A percentile compares a stretch with the other conserved stretches of the same genome.
phyloP scores from a whole-genome alignment of 805 yeast genomes.

The Monosporozyma aerobia region DNA sequence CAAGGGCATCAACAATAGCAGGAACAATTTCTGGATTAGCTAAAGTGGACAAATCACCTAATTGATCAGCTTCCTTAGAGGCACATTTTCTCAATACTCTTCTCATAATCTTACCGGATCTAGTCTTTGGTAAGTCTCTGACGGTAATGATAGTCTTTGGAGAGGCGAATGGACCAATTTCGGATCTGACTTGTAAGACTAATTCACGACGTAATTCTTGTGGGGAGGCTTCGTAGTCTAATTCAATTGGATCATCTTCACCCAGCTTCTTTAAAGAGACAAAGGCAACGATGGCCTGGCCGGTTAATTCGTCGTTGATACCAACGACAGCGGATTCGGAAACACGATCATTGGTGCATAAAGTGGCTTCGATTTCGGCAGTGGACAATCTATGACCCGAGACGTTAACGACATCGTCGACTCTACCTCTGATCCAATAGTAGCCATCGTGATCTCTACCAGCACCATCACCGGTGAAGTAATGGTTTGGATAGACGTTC shows the following conservation, averaged over 20 bases:
- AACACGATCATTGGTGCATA: constrained; percentile 68
- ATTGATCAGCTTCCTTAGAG: constrained; percentile 82
- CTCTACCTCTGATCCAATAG: constrained; percentile 97
- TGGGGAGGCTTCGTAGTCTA: constrained; percentile 25
- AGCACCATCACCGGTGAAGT: constrained; percentile 98
- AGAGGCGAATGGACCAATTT: constrained; percentile 70
- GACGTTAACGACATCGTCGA: constrained; percentile 96
- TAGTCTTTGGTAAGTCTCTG: constrained; percentile 91
- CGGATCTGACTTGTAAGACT: constrained; percentile 68
- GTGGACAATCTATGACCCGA: constrained; percentile 98
- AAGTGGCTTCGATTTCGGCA: constrained; percentile 92
- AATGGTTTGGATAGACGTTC: constrained; percentile 85
- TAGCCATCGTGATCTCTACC: constrained; percentile 95
- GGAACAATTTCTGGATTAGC: constrained; percentile 81
- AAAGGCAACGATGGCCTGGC: constrained; percentile 94
- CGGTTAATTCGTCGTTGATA: constrained; percentile 87
- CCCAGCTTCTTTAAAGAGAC: constrained; percentile 60
- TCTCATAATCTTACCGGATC: constrained; percentile 98
- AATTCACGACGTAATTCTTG: constrained; percentile 47
- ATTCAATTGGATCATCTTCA: constrained; percentile 26
- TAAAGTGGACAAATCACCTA: constrained; percentile 87
- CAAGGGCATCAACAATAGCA: constrained; percentile 62
- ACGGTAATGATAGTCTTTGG: constrained; percentile 80
- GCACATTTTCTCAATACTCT: constrained; percentile 89
- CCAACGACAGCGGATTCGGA: constrained; percentile 98